Evolutionary conservation across 2,329 filamentous ascomycete species (phyloP).

Genomic region (Aspergillus fructus): DNA sequence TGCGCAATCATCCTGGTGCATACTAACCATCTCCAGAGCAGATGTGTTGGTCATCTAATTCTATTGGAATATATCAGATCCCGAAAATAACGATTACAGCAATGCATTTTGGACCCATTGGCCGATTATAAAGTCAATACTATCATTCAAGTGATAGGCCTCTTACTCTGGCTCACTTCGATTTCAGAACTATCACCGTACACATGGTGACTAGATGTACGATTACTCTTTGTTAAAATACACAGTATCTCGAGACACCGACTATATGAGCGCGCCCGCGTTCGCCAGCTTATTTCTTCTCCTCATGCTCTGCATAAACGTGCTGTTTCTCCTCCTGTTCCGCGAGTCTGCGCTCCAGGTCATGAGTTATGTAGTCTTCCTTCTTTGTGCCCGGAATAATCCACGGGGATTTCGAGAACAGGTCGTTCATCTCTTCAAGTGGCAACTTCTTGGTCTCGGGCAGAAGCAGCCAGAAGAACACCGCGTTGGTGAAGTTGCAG

Average conservation of each 20-base stretch:
- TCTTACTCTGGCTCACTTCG: not conserved
- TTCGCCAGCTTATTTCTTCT: slow-evolving; percentile 3
- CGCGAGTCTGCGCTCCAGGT: slow-evolving; percentile 59
- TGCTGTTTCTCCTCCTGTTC: slow-evolving; percentile 56
- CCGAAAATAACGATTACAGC: not conserved
- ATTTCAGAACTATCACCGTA: not conserved
- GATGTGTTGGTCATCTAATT: not conserved
- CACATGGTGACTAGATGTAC: not conserved
- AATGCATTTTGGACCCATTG: not conserved
- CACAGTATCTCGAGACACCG: slow-evolving; percentile 3
- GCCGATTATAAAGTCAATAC: too few relatives aligned
- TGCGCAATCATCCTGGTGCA: not conserved
- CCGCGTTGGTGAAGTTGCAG: slow-evolving; percentile 67
- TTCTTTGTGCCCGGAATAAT: slow-evolving; percentile 61
- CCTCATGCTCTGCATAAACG: slow-evolving; percentile 19
- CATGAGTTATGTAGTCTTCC: slow-evolving; percentile 53
- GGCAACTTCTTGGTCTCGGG: slow-evolving; percentile 65
- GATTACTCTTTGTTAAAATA: slow-evolving; percentile 8
- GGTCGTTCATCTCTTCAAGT: slow-evolving; percentile 67
- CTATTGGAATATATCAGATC: not conserved
- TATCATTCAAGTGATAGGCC: not conserved
- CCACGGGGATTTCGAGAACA: slow-evolving; percentile 65
- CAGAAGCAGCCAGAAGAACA: slow-evolving; percentile 67
- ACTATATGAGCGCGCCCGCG: not conserved
- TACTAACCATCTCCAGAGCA: not conserved